Base-by-base conservation (phyloP, 1,284 basidiomycete species). In the Testicularia cyperi region DNA sequence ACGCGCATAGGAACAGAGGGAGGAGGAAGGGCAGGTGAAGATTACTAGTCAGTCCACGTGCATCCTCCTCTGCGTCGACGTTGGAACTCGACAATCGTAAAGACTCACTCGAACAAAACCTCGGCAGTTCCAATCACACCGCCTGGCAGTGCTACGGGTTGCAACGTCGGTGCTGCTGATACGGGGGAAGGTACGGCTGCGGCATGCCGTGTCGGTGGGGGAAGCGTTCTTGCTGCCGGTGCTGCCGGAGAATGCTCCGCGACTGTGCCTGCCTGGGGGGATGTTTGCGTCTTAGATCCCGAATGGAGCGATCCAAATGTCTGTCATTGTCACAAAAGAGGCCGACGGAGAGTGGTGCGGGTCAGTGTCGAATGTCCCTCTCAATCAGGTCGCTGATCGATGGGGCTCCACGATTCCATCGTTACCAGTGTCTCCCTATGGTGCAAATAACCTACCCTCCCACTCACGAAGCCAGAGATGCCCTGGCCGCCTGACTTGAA, bases 61-160 rank as follows among this genome's bases (percentile, higher is more conserved):
- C 32, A 27, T n/a, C n/a, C n/a, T n/a, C n/a, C n/a, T n/a, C n/a
- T n/a, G n/a, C n/a, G n/a, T n/a, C n/a, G n/a, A n/a, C n/a, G n/a
- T n/a, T n/a, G n/a, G n/a, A n/a, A n/a, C n/a, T n/a, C n/a, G n/a
- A n/a, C n/a, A n/a, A n/a, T n/a, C n/a, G n/a, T 27, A 5, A n/a
- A 5, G 8, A 54, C 51, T 43, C 36, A 54, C 41, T 61, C 57
- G 30, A 44, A 61, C 14, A 61, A 34, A 10, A 54, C 57, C 14
- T 31, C 13, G 3, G 57, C 57, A 4, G 33, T 16, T 13, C 51
- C 57, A 7, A 55, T 46, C 13, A 31, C 37, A 8, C 45, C 57
- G 7, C 21, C 24, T 21, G 49, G 49, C 4, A 44, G 15, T 5
- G 34, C 23, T 18, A 24, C 20, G 18, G 25, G 22, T 23, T 8